phyloP scores from a whole-genome alignment of 495 filamentous ascomycete genomes.

The Penicillium bialowiezense region DNA sequence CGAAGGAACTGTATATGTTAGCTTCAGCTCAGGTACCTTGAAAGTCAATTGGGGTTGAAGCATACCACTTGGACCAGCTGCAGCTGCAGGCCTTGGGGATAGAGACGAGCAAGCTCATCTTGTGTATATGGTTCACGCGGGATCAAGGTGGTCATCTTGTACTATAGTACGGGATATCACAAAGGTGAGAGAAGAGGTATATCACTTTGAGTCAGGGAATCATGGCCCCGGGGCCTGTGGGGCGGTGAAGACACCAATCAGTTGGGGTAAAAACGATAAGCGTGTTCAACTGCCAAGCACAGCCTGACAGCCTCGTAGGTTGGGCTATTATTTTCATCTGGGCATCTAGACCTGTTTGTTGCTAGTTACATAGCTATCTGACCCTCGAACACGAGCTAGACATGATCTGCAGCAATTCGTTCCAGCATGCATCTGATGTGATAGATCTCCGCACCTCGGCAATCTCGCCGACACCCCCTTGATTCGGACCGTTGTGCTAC shows the following conservation, averaged over 20 bases:
- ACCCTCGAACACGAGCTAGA: too few relatives aligned
- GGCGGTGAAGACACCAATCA: slow-evolving; percentile 13
- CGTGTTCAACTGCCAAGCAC: background rate
- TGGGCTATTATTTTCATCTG: too few relatives aligned
- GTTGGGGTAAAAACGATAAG: background rate
- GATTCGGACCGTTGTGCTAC: background rate
- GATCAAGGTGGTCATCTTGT: slow-evolving; percentile 69
- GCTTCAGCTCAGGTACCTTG: background rate
- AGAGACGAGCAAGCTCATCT: slow-evolving; percentile 78
- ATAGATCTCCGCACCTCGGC: slow-evolving; percentile 3
- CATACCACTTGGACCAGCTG: slow-evolving; percentile 83
- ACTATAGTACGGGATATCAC: too few relatives aligned
- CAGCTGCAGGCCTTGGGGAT: slow-evolving; percentile 75
- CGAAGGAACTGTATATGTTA: slow-evolving; percentile 62
- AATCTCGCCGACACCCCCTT: background rate
- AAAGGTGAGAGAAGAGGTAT: background rate
- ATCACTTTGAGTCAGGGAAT: background rate
- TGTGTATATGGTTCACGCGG: slow-evolving; percentile 74
- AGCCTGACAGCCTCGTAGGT: too few relatives aligned
- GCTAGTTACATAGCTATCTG: too few relatives aligned
- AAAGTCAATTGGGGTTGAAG: slow-evolving; percentile 7
- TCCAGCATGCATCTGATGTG: too few relatives aligned
- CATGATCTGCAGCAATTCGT: too few relatives aligned
- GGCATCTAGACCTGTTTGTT: too few relatives aligned
- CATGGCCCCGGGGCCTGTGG: slow-evolving; percentile 1